These are phyloP conservation scores for Bassia scoparia DNA, from an alignment of 148 eudicot genomes.

Conservation along the genomic window DNA sequence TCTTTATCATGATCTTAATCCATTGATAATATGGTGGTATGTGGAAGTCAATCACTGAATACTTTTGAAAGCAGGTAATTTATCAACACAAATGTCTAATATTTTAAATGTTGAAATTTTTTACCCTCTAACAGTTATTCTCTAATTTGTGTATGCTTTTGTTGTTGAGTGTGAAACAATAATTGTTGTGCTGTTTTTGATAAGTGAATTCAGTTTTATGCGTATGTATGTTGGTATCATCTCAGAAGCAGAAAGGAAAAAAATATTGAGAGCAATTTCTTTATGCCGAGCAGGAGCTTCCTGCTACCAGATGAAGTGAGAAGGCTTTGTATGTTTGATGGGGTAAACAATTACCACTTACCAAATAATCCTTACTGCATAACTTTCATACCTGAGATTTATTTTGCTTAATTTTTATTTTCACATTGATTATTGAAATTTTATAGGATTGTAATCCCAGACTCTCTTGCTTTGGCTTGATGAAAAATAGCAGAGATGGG, in stretches of 20 bases:
- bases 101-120: neutral
- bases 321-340: constrained; percentile 67
- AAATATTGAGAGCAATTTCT: constrained; percentile 62
- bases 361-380: too few relatives aligned
- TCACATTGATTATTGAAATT: too few relatives aligned
- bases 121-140: neutral
- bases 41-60: constrained; percentile 68
- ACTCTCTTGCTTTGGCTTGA: constrained; percentile 92
- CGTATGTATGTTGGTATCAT: constrained; percentile 16
- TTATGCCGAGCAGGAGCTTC: constrained; percentile 83
- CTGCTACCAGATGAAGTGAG: constrained; percentile 91
- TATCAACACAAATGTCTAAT: neutral
- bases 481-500: constrained; percentile 98
- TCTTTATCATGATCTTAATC: constrained; percentile 67
- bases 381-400: too few relatives aligned
- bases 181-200: too few relatives aligned
- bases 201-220: constrained; percentile 33
- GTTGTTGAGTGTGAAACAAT: too few relatives aligned
- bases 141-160: constrained; percentile 27
- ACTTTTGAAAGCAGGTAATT: constrained; percentile 61
- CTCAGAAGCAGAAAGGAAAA: constrained; percentile 67
- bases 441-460: constrained; percentile 82
- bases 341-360: constrained; percentile 33
- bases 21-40: constrained; percentile 75
- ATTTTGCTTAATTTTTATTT: neutral